These are phyloP conservation scores for Lactifluus piperatus DNA, from an alignment of 768 basidiomycete species.

Conservation along the genomic window DNA sequence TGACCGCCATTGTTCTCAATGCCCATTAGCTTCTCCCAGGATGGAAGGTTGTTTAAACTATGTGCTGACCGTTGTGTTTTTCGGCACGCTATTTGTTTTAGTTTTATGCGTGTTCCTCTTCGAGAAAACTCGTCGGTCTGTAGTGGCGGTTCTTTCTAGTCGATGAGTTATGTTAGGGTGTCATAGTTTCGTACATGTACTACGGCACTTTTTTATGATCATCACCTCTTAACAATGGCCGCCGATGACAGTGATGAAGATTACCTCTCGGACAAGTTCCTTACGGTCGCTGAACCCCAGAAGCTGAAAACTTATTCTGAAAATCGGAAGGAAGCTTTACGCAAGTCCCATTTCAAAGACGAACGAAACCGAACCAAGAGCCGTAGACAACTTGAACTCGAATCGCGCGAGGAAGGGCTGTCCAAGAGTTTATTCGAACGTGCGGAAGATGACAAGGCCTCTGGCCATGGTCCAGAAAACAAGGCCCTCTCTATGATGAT, in stretches of 20 bases:
- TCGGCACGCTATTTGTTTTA: conserved; percentile 16
- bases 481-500: conserved; percentile 87
- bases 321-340: conserved; percentile 56
- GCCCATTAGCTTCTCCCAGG: conserved; percentile 11
- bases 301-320: conserved; percentile 59
- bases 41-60: conserved; percentile 17
- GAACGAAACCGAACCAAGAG: conserved; percentile 58
- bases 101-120: conserved; percentile 14
- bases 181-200: conserved; percentile 13
- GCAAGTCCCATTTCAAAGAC: conserved; percentile 51
- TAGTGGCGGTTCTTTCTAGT: conserved; percentile 9
- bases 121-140: conserved; percentile 14
- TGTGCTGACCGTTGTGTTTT: conserved; percentile 17
- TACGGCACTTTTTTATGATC: conserved; percentile 11
- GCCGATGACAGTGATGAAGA: conserved; percentile 70
- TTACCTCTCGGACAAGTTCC: conserved; percentile 85
- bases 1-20: conserved; percentile 17
- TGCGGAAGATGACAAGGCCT: conserved; percentile 51
- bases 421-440: conserved; percentile 74
- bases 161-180: conserved; percentile 6
- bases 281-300: conserved; percentile 34
- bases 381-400: conserved; percentile 60
- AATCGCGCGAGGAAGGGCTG: conserved; percentile 70
- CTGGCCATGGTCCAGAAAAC: conserved; percentile 43
- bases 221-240: conserved; percentile 38